Evolutionary conservation across 768 basidiomycete species (phyloP), one percentile per base, ranked within the genome.

Genomic region (Mycena maculata): DNA sequence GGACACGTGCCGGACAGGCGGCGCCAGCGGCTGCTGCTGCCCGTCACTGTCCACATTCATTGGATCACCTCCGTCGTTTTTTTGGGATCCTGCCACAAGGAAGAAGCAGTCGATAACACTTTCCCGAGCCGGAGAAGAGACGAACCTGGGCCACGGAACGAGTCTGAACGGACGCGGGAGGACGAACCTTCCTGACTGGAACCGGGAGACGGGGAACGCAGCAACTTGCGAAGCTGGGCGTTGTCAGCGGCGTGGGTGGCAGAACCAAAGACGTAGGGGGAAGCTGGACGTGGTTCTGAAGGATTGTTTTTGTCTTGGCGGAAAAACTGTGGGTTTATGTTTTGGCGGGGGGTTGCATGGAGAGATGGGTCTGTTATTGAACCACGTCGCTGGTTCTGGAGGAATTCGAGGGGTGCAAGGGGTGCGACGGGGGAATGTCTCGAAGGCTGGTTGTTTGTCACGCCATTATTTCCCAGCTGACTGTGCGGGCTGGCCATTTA

Each of bases 291-390:
- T 44, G 87, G 84, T 52, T 85, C 84, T 50, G 77, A 73, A 52
- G 78, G 72, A 50, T 73, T 77, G 63, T 68, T 74, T 71, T 81
- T 82, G 38, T 64, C 56, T 53, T 76, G 70, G 20, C 72, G 69
- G 28, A 71, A 68, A 25, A 65, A 67, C 23, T 68, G 68, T 15
- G 65, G 50, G 67, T 63, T 68, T 27, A 60, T 20, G 62, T 18
- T 65, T 30, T 63, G 69, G 44, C 71, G 71, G 15, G 67, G 69
- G 68, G 73, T 78, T 28, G 87, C 88, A 79, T 92, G 91, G 54
- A 93, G 84, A 44, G 90, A 89, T 4, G 92, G 92, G 82, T 94
- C 93, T 10, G 92, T 92, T 75, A 93, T 90, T 2, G 93, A 94
- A 65, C 92, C 92, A 63, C 92, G 81, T n/a, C 92, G 87, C 74